phyloP scores from a whole-genome alignment of 768 basidiomycete species.

The Tulasnella sp. region DNA sequence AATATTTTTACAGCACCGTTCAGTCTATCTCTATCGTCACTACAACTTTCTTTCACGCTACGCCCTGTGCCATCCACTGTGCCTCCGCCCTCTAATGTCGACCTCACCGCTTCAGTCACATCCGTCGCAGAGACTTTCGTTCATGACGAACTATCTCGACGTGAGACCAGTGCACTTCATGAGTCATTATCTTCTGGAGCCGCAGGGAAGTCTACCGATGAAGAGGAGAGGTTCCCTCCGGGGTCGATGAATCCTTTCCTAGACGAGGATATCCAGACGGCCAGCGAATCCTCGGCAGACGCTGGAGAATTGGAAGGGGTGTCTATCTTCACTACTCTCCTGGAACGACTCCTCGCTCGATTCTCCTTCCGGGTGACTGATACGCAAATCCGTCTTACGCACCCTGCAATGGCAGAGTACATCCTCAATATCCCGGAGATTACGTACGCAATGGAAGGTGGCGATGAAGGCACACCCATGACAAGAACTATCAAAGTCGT shows the following conservation, averaged over 20 bases:
- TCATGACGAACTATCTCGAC: constrained; percentile 63
- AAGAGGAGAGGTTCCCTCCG: constrained; percentile 25
- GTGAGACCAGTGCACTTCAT: constrained; percentile 61
- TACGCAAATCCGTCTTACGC: constrained; percentile 56
- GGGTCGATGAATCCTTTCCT: constrained; percentile 56
- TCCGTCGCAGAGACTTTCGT: constrained; percentile 82
- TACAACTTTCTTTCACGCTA: constrained; percentile 52
- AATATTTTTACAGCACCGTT: constrained; percentile 69
- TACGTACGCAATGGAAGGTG: constrained; percentile 43
- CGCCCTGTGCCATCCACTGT: constrained; percentile 26
- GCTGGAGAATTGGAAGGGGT: constrained; percentile 38
- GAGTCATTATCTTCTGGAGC: constrained; percentile 40
- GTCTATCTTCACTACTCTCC: constrained; percentile 67
- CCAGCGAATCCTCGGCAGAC: constrained; percentile 18
- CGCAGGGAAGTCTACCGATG: constrained; percentile 49
- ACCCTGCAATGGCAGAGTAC: constrained; percentile 51
- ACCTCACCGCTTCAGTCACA: constrained; percentile 67
- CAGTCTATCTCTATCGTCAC: constrained; percentile 55
- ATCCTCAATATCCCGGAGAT: constrained; percentile 49
- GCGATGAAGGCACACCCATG: constrained; percentile 16
- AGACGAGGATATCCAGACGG: constrained; percentile 44
- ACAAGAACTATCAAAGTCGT: constrained; percentile 45
- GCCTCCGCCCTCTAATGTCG: constrained; percentile 19
- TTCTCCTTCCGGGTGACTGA: constrained; percentile 69
- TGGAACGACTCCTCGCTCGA: constrained; percentile 66